These are phyloP conservation scores for Patellaria atrata DNA, from an alignment of 495 filamentous ascomycete species.

Conservation along the genomic window DNA sequence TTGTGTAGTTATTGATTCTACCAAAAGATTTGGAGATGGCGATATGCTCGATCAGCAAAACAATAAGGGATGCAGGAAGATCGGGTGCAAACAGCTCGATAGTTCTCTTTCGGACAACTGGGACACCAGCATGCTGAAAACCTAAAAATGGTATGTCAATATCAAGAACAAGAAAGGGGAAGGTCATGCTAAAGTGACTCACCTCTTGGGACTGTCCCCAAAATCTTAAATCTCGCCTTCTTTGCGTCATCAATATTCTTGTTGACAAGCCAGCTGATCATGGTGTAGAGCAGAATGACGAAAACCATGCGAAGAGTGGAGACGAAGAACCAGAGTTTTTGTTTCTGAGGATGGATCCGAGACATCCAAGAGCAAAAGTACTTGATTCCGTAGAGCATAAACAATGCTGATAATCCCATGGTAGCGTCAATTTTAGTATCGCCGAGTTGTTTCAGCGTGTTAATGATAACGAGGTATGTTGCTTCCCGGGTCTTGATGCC, in stretches of 20 bases:
- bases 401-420: conserved; percentile 72
- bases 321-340: conserved; percentile 78
- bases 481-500: conserved; percentile 63
- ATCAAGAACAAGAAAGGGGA: background rate
- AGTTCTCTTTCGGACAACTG: conserved; percentile 45
- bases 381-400: conserved; percentile 71
- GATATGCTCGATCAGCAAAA: conserved; percentile 70
- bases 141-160: conserved; percentile 28
- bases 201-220: conserved; percentile 64
- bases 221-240: conserved; percentile 49
- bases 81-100: conserved; percentile 45
- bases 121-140: conserved; percentile 66
- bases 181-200: background rate
- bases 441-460: conserved; percentile 64
- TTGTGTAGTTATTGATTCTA: conserved; percentile 89
- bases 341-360: conserved; percentile 48
- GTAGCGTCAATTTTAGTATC: conserved; percentile 63
- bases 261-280: conserved; percentile 82
- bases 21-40: conserved; percentile 97
- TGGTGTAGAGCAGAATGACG: conserved; percentile 81
- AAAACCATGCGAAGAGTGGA: conserved; percentile 82
- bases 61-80: conserved; percentile 76
- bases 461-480: conserved; percentile 75
- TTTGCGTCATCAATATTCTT: conserved; percentile 30
- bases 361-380: conserved; percentile 47